Evolutionary conservation across 148 eudicot genomes (phyloP).

Genomic region (Talinum fruticosum): DNA sequence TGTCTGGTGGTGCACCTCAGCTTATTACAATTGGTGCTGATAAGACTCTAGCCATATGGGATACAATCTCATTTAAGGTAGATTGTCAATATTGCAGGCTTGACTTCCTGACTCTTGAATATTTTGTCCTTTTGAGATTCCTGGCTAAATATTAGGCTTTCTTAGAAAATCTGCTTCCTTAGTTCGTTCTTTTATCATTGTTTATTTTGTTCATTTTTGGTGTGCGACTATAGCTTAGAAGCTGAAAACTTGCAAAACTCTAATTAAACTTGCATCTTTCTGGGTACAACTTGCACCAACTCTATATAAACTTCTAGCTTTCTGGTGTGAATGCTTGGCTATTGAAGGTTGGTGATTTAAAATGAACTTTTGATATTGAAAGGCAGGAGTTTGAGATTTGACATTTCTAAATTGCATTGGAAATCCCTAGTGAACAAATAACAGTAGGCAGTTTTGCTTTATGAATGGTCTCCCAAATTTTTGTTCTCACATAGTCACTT

Average conservation of each 20-base stretch:
- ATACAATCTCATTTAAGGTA: conserved; percentile 89
- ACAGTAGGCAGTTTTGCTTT: not conserved
- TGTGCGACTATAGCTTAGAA: not conserved
- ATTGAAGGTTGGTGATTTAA: not conserved
- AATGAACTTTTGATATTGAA: not conserved
- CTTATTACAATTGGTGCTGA: conserved; percentile 95
- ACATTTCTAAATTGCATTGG: not conserved
- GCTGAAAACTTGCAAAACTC: conserved; percentile 10
- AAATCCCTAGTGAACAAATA: not conserved
- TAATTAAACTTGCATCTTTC: not conserved
- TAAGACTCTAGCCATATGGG: conserved; percentile 94
- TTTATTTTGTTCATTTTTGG: conserved; percentile 3
- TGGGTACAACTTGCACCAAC: not conserved
- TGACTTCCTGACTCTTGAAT: not conserved
- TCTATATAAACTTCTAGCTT: not conserved
- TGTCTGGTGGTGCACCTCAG: conserved; percentile 89
- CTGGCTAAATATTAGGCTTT: not conserved
- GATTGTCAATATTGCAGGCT: conserved; percentile 18
- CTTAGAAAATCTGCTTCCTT: not conserved
- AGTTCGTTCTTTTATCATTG: not conserved
- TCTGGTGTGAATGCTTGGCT: not conserved
- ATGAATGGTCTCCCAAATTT: not conserved
- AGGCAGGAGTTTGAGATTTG: not conserved
- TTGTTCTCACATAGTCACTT: conserved; percentile 9
- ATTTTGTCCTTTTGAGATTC: not conserved